phyloP scores from a whole-genome alignment of 1,139 yeast species.

The Debaryomyces sp. region DNA sequence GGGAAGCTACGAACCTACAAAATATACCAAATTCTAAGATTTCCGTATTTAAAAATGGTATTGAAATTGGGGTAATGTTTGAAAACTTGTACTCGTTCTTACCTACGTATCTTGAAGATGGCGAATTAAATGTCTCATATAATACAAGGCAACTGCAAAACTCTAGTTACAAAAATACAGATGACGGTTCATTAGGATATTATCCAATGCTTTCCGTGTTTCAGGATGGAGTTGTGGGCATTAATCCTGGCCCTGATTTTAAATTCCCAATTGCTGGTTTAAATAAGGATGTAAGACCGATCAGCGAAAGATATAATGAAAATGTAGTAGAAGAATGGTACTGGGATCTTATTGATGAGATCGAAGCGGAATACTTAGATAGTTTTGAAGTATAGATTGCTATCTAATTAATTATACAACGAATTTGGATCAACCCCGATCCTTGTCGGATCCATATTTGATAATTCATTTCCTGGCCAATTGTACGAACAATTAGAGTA shows the following conservation, averaged over 20 bases:
- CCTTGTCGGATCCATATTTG: constrained; percentile 12
- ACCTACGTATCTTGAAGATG: constrained; percentile 50
- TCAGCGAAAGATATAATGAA: constrained; percentile 67
- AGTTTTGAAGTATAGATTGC: constrained; percentile 32
- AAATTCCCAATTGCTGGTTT: constrained; percentile 43
- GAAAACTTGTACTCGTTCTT: constrained; percentile 72
- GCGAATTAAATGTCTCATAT: constrained; percentile 24
- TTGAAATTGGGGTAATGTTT: constrained; percentile 63
- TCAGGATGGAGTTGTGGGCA: constrained; percentile 72
- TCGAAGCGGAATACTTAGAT: constrained; percentile 67
- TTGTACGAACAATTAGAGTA: constrained; percentile 3
- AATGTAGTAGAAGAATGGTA: constrained; percentile 78
- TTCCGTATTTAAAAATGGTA: constrained; percentile 77
- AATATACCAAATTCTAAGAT: constrained; percentile 61
- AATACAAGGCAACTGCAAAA: constrained; percentile 52
- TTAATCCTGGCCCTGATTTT: constrained; percentile 74
- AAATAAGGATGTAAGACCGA: constrained; percentile 40
- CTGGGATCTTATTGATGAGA: constrained; percentile 85
- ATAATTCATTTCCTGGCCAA: background rate
- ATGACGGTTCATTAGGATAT: constrained; percentile 88
- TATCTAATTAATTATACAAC: constrained; percentile 1
- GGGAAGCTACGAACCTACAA: constrained; percentile 32
- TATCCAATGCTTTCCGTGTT: constrained; percentile 89
- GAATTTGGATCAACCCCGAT: constrained; percentile 25
- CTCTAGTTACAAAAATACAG: constrained; percentile 52